Conservation (phyloP, 1,139 yeast genomes). For the Kurtzmaniella quercitrusa region DNA sequence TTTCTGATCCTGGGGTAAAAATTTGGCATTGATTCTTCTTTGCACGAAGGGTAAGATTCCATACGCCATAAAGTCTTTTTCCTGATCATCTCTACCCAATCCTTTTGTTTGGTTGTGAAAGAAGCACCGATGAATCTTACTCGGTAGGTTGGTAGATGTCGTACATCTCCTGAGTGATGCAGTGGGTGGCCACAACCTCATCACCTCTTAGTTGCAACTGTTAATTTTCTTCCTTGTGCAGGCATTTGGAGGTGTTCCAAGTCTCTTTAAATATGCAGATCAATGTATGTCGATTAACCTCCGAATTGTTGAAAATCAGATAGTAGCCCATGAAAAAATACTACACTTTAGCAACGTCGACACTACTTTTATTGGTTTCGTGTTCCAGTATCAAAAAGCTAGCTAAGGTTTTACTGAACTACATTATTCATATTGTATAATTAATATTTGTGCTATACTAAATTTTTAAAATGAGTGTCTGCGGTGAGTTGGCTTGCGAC, state of each 20-base stretch:
- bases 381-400: too few species aligned
- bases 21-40: constrained; percentile 15
- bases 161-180: background rate
- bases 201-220: background rate
- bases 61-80: constrained; percentile 18
- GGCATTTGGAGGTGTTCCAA: background rate
- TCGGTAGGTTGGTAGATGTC: background rate
- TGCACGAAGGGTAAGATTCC: constrained; percentile 29
- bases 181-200: background rate
- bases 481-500: constrained; percentile 34
- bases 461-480: constrained; percentile 54
- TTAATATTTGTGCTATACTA: background rate
- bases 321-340: too few species aligned
- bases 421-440: too few species aligned
- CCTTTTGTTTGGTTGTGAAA: background rate
- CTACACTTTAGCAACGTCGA: too few species aligned
- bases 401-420: too few species aligned
- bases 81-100: background rate
- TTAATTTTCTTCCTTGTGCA: background rate
- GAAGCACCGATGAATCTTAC: background rate
- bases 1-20: constrained; percentile 7
- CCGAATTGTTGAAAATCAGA: too few species aligned
- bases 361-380: too few species aligned
- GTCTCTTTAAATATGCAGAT: background rate
- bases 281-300: background rate